Conservation (phyloP, 2,329 filamentous ascomycete genomes). For the Clonostachys rosea region DNA sequence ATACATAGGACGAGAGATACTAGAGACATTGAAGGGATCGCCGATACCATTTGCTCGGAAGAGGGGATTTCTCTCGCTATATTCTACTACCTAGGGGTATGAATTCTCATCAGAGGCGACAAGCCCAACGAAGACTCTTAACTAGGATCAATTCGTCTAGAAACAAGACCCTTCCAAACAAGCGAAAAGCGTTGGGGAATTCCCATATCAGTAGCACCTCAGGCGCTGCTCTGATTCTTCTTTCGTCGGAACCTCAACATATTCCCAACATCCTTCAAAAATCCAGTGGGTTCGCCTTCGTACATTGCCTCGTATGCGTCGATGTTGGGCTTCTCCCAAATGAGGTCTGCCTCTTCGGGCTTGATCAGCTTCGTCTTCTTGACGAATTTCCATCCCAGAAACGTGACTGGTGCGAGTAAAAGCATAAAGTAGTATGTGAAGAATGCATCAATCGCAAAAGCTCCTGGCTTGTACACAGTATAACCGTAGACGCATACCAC, state of each 20-base stretch:
- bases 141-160: too few relatives aligned
- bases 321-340: conserved; percentile 55
- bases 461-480: conserved; percentile 30
- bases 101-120: too few relatives aligned
- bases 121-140: too few relatives aligned
- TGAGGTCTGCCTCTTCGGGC: conserved; percentile 51
- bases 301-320: conserved; percentile 52
- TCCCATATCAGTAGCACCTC: too few relatives aligned
- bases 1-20: too few relatives aligned
- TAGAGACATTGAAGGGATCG: too few relatives aligned
- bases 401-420: conserved; percentile 47
- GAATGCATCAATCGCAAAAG: conserved; percentile 43
- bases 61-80: too few relatives aligned
- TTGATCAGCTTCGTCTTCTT: conserved; percentile 52
- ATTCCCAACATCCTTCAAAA: conserved; percentile 48
- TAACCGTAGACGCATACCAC: conserved; percentile 53
- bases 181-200: too few relatives aligned
- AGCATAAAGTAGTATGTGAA: conserved; percentile 54
- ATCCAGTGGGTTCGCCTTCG: conserved; percentile 35
- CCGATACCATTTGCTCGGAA: too few relatives aligned
- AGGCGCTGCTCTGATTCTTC: conserved; percentile 3
- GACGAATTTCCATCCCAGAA: conserved; percentile 57
- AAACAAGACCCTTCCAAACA: too few relatives aligned
- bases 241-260: conserved; percentile 31
- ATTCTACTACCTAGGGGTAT: too few relatives aligned